Evolutionary conservation across 164 flowering plant genomes (phyloP).

Genomic region (Vitis amurensis): DNA sequence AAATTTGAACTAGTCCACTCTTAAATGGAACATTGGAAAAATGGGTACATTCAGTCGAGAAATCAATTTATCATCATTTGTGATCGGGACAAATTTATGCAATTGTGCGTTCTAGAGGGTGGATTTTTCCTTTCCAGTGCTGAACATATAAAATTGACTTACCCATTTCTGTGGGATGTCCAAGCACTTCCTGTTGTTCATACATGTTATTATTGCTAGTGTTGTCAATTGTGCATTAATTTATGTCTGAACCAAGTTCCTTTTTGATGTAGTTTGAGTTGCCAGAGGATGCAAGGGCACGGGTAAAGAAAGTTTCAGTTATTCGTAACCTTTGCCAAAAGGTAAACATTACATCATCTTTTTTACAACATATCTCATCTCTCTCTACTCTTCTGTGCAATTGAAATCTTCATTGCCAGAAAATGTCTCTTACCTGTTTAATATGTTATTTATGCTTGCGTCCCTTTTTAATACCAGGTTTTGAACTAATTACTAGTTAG

Average conservation of each 20-base stretch:
- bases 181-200: neutral
- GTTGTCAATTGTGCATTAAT: neutral
- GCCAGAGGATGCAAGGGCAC: constrained; percentile 68
- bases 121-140: neutral
- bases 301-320: constrained; percentile 73
- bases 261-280: constrained; percentile 62
- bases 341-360: constrained; percentile 43
- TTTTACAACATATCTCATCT: neutral
- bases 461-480: no score
- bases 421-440: neutral
- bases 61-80: no score
- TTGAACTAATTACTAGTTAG: no score
- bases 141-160: neutral
- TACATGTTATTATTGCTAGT: neutral
- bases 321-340: constrained; percentile 91
- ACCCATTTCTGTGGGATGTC: neutral
- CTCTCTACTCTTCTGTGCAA: neutral
- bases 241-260: neutral
- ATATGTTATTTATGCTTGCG: no score
- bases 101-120: neutral
- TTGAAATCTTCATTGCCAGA: neutral
- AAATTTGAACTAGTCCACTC: no score
- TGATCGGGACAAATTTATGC: no score
- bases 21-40: no score
- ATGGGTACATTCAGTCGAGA: no score